Evolutionary conservation across 2,329 filamentous ascomycete species (phyloP), one percentile per base, ranked within the genome.

Genomic region (Colletotrichum sp.): DNA sequence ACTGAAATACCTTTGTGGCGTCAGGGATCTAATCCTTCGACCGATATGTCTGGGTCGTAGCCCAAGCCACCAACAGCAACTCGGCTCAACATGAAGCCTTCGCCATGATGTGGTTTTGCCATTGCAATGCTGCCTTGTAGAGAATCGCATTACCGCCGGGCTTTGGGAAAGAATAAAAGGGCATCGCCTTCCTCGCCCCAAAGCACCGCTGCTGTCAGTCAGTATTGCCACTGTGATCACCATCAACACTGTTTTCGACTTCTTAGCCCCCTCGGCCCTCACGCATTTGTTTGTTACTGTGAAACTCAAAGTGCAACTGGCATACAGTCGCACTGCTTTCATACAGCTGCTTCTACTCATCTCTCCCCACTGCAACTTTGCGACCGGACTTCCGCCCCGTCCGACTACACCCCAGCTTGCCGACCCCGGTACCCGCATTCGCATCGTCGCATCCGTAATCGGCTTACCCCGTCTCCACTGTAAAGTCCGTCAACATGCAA

Each of bases 401-500:
- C 39, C 5, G 39, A n/a, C 39, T 48, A n/a, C 39, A 48, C 19
- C 32, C 39, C 30, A 64, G 15, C 60, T 28, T 4, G 44, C 30
- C 55, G 25, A 63, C 39, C 39, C 61, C 34, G 28, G 52, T 60
- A 30, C 48, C 52, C 34, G 22, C 55, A 34, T 13, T 59, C 73
- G 70, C 16, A 34, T 39, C 44, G 44, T 74, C 72, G 72, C 70
- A 76, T 76, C 74, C 74, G 74, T 74, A 74, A 34, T 74, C 74
- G 74, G 64, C 11, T 44, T 61, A 39, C 68, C 57, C 59, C 34
- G 44, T 61, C 15, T 57, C 57, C 57, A 28, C 39, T 30, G 11
- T 52, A 52, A 34, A 32, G 70, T 44, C n/a, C 30, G 13, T 5
- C 57, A 25, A 64, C 9, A 76, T 76, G 74, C 22, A 36, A 34